Base-by-base conservation (phyloP, 1,139 yeast genomes). In the Nakaseomyces uthaithaninus region DNA sequence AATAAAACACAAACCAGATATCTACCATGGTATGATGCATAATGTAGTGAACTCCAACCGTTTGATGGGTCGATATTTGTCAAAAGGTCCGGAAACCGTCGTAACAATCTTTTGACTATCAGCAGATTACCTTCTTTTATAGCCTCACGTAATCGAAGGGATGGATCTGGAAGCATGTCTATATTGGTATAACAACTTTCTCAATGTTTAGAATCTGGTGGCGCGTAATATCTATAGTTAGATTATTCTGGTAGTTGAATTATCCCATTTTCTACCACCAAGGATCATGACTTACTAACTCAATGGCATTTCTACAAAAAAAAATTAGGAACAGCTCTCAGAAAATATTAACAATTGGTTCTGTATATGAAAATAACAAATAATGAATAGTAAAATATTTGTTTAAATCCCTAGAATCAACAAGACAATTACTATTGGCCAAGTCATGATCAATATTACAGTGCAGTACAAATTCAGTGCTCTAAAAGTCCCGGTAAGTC, bases 11-110 rank as follows among this genome's bases (percentile, higher is more conserved):
- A 82, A 5, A 86, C 73, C 44, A 85, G 72, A 55, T 83, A 84
- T 50, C 83, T 75, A 24, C 96, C 95, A 52, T 83, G 66, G 55
- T 64, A 82, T 7, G 94, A 78, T 1, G 95, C 91, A 61, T 86
- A 87, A 62, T 89, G 97, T 37, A 89, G 68, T 39, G 86, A 83
- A 33, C 84, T 72, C 96, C 96, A 89, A 1, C 97, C 97, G 51
- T 81, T 77, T 33, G 66, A 45, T 11, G 79, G 68, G 57, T 91
- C 89, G 17, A 77, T 69, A 55, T 87, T 85, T 42, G 80, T 77
- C 62, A 93, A 66, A 36, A 87, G 67, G 27, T 79, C 83, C 0
- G 96, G 95, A 54, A 73, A 83, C 38, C 93, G 69, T 41, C 72
- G 68, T 12, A 89, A 62, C 9, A 91, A 65, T 24, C 95, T 71